phyloP scores from a whole-genome alignment of 768 basidiomycete genomes.

The Suillus decipiens region DNA sequence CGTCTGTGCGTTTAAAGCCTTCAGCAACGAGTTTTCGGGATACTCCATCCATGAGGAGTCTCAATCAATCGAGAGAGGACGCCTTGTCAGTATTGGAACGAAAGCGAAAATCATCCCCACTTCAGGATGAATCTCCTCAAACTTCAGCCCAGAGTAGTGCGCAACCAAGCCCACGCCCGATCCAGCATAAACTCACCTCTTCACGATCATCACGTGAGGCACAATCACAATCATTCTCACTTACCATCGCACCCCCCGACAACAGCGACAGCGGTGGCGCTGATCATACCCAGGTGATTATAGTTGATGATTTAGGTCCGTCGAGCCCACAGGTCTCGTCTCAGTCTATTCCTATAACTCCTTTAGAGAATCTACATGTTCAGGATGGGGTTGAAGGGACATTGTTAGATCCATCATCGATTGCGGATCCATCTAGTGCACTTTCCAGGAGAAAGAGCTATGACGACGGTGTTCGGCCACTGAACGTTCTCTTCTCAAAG shows the following conservation, averaged over 20 bases:
- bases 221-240: slow-evolving; percentile 39
- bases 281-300: slow-evolving; percentile 13
- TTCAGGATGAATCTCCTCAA: slow-evolving; percentile 14
- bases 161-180: slow-evolving; percentile 19
- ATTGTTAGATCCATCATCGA: slow-evolving; percentile 27
- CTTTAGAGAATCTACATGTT: slow-evolving; percentile 16
- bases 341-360: slow-evolving; percentile 9
- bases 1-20: slow-evolving; percentile 23
- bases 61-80: slow-evolving; percentile 18
- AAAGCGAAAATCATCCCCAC: slow-evolving; percentile 17
- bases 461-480: slow-evolving; percentile 44
- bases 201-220: slow-evolving; percentile 25
- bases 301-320: not conserved
- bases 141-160: slow-evolving; percentile 1
- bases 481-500: slow-evolving; percentile 35
- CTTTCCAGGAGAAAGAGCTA: slow-evolving; percentile 43
- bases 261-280: slow-evolving; percentile 4
- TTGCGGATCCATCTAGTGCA: slow-evolving; percentile 11
- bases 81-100: slow-evolving; percentile 7
- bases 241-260: slow-evolving; percentile 46
- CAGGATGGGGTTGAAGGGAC: slow-evolving; percentile 1
- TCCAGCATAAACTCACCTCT: slow-evolving; percentile 12
- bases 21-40: slow-evolving; percentile 29
- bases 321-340: slow-evolving; percentile 1
- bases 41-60: slow-evolving; percentile 24